Evolutionary conservation across 2,329 filamentous ascomycete genomes (phyloP).

Genomic region (Phaeosphaeria sp.): DNA sequence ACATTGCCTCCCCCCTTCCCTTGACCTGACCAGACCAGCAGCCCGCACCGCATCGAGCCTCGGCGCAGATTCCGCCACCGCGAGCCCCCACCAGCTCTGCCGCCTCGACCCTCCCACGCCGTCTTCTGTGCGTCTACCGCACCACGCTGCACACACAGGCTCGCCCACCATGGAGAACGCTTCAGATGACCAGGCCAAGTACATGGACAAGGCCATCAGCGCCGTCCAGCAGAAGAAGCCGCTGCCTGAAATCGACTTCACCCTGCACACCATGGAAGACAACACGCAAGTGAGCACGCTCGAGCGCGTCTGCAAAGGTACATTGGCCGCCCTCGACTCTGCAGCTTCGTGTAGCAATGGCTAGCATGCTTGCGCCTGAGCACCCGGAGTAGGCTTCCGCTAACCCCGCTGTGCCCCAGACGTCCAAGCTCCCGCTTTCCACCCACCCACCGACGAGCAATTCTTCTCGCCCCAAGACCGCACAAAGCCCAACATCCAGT

Average conservation of each 20-base stretch:
- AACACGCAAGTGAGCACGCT: constrained; percentile 91
- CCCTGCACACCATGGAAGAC: constrained; percentile 98
- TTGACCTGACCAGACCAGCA: not conserved
- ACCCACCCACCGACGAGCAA: constrained; percentile 89
- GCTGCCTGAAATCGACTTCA: constrained; percentile 97
- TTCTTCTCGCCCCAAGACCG: constrained; percentile 89
- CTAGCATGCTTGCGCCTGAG: constrained; percentile 3
- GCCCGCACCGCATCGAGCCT: constrained; percentile 26
- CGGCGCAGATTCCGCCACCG: constrained; percentile 40
- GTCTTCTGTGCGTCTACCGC: constrained; percentile 30
- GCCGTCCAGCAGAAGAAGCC: constrained; percentile 95
- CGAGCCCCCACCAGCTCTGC: constrained; percentile 41
- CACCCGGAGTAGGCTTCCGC: constrained; percentile 27
- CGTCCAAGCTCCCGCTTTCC: constrained; percentile 95
- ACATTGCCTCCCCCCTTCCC: constrained; percentile 18
- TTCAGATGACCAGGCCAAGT: constrained; percentile 49
- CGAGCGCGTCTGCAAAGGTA: constrained; percentile 99
- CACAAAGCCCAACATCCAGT: constrained; percentile 88
- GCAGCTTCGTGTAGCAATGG: constrained; percentile 6
- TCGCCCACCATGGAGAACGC: constrained; percentile 46
- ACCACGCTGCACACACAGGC: constrained; percentile 19
- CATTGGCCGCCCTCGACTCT: constrained; percentile 10
- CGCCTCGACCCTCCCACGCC: constrained; percentile 33
- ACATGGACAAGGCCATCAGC: constrained; percentile 85
- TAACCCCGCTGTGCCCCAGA: constrained; percentile 62